phyloP scores from a whole-genome alignment of 371 early-diverging fungal genomes.

The Basidiobolus meristosporus region DNA sequence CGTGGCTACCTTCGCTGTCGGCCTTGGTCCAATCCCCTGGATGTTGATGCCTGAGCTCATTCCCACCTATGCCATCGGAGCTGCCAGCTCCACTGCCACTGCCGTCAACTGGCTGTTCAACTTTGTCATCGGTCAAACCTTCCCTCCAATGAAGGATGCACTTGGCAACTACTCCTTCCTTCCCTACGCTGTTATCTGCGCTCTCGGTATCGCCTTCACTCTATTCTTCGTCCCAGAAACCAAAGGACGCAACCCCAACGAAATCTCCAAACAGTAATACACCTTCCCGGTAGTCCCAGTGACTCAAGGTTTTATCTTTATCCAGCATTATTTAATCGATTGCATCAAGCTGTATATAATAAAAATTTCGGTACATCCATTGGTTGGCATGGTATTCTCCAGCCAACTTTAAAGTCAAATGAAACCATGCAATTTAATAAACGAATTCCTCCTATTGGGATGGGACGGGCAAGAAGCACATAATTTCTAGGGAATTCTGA shows the following conservation, averaged over 20 bases:
- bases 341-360: no score
- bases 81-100: slow-evolving; percentile 35
- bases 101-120: slow-evolving; percentile 49
- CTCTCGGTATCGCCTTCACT: slow-evolving; percentile 26
- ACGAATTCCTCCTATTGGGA: no score
- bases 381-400: no score
- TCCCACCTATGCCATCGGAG: slow-evolving; percentile 39
- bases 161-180: slow-evolving; percentile 49
- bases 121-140: slow-evolving; percentile 37
- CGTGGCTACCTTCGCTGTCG: slow-evolving; percentile 63
- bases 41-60: slow-evolving; percentile 40
- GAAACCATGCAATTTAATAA: no score
- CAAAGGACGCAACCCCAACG: slow-evolving; percentile 1
- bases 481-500: no score
- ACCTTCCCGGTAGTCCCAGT: no score
- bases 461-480: no score
- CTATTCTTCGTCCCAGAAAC: slow-evolving; percentile 50
- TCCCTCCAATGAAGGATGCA: slow-evolving; percentile 32
- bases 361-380: no score
- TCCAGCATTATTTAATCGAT: no score
- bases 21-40: slow-evolving; percentile 65
- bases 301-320: no score
- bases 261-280: not conserved
- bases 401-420: no score
- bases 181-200: slow-evolving; percentile 34